Base-by-base conservation (phyloP, 2,329 filamentous ascomycete species). In the Microcyclospora tardicrescens region DNA sequence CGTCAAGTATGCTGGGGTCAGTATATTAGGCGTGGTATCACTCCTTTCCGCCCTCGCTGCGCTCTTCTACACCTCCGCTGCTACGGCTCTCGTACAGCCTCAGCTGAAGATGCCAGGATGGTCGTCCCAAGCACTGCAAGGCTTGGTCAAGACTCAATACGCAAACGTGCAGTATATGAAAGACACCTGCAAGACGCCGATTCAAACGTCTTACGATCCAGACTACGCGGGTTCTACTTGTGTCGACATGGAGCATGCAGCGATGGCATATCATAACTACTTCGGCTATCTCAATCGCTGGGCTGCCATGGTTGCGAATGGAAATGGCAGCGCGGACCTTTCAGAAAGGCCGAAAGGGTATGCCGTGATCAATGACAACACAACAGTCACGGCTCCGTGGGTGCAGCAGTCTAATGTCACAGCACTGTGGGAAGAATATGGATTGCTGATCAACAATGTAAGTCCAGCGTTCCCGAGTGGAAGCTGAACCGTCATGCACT, bases 51-150 rank as follows among this genome's bases (percentile, higher is more conserved):
- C 81, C 0, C 43, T 85, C 2, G 65, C 76, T 1, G 74, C 78
- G 0, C 76, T 81, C 50, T 68, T 89, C 5, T 91, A 87, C 54
- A 84, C 80, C 0, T 81, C 81, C 2, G 83, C 83, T 0, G 80
- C 80, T 0, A 79, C 84, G 45, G 77, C 81, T 8, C 64, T 89
- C 58, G 80, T 89, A 0, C 71, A 81, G 2, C 84, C 84, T 0
- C 80, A 82, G 50, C 65, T 89, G 6, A 76, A 71, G 38, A 72
- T 71, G 43, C 73, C 76, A 1, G 54, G 56, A 1, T 72, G 70
- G 62, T 59, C 77, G 32, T 42, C 56, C 1, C 64, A 52, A 39
- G 49, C 64, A 0, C 53, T 87, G 27, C 57, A 62, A 10, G 79
- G 77, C 0, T 59, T 68, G 2, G 75, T 85, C 1, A 63, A 64